These are phyloP conservation scores for Neospermospora avenae DNA, from an alignment of 2,329 filamentous ascomycete species.

Conservation along the genomic window DNA sequence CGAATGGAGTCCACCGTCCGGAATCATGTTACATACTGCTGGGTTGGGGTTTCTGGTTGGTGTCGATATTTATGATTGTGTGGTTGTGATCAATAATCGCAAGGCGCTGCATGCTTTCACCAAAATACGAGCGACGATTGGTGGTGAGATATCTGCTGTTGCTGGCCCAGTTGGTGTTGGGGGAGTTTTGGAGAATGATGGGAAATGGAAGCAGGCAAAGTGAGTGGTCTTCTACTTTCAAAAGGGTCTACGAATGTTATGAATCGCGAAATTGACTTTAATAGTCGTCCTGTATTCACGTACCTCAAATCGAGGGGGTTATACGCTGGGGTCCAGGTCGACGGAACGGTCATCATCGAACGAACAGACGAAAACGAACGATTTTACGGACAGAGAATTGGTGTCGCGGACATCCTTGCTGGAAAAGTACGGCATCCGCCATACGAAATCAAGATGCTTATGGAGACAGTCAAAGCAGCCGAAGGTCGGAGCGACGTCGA, in stretches of 20 bases:
- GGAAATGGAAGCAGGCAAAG: slow-evolving; percentile 53
- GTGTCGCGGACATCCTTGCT: slow-evolving; percentile 58
- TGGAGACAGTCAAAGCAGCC: slow-evolving; percentile 80
- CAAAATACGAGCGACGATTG: slow-evolving; percentile 72
- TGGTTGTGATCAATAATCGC: slow-evolving; percentile 86
- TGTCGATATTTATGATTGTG: slow-evolving; percentile 93
- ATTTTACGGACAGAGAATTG: slow-evolving; percentile 71
- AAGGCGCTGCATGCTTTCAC: slow-evolving; percentile 83
- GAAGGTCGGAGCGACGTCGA: slow-evolving; percentile 80
- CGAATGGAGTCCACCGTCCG: slow-evolving; percentile 87
- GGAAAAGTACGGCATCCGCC: slow-evolving; percentile 33
- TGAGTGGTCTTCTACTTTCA: slow-evolving; percentile 35
- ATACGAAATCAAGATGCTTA: slow-evolving; percentile 41
- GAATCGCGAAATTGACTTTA: slow-evolving; percentile 7
- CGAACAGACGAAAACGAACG: slow-evolving; percentile 83
- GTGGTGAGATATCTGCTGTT: slow-evolving; percentile 73
- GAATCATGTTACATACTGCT: slow-evolving; percentile 85
- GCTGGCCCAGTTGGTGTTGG: slow-evolving; percentile 68
- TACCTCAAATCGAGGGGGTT: slow-evolving; percentile 89
- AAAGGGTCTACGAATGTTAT: background rate
- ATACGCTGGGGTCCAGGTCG: slow-evolving; percentile 82
- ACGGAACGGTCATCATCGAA: slow-evolving; percentile 83
- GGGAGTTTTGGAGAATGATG: slow-evolving; percentile 36
- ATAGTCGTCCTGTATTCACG: slow-evolving; percentile 62
- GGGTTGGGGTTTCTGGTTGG: slow-evolving; percentile 87